phyloP scores from a whole-genome alignment of 495 filamentous ascomycete genomes.

The Penicillium pulvis region DNA sequence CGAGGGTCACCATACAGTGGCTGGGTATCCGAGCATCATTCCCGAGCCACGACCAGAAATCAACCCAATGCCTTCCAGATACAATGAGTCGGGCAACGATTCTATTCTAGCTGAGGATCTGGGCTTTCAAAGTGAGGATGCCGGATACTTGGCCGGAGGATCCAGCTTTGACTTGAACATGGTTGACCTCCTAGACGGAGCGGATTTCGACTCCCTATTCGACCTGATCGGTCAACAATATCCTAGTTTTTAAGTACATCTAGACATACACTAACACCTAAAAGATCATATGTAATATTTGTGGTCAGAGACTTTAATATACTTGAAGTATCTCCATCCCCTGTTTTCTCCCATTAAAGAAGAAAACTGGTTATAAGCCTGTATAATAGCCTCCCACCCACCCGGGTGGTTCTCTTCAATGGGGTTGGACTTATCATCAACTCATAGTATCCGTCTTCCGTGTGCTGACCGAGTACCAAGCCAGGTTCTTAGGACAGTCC shows the following conservation, averaged over 20 bases:
- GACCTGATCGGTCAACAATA: slow-evolving; percentile 44
- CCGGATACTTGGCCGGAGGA: slow-evolving; percentile 15
- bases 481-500: too few relatives aligned
- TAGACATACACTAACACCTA: not conserved
- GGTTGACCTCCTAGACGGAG: slow-evolving; percentile 41
- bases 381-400: too few relatives aligned
- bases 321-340: not conserved
- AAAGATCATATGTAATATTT: too few relatives aligned
- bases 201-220: slow-evolving; percentile 39
- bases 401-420: too few relatives aligned
- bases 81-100: not conserved
- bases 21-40: not conserved
- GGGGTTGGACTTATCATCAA: too few relatives aligned
- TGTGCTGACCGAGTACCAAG: too few relatives aligned
- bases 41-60: slow-evolving; percentile 2
- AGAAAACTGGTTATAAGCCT: not conserved
- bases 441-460: too few relatives aligned
- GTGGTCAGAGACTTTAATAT: not conserved
- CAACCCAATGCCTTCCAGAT: slow-evolving; percentile 3
- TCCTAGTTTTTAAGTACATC: slow-evolving; percentile 30
- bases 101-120: not conserved
- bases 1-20: not conserved
- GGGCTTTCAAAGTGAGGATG: slow-evolving; percentile 14
- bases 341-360: not conserved
- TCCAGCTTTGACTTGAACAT: slow-evolving; percentile 43